Base-by-base conservation (phyloP, 345 rosid genomes). In the Salix arbutifolia region DNA sequence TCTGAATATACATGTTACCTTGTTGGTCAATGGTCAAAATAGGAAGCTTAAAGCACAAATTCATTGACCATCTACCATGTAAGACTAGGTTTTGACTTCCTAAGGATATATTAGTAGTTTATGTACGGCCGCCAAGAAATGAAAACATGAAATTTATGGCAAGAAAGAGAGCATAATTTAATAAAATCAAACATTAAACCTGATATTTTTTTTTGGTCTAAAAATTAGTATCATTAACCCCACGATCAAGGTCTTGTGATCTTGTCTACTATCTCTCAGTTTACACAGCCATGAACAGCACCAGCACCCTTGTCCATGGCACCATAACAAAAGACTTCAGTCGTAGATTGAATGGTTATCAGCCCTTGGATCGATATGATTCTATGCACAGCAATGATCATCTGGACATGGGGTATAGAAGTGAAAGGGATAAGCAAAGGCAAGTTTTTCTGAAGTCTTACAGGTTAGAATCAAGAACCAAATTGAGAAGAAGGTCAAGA, bases 371-470 rank as follows among this genome's bases (percentile, higher is more conserved):
- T 37, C 40, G 42, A n/a, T n/a, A 46, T 19, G n/a, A 48, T 7
- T 26, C 16, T 12, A 2, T 26, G 67, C 26, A 9, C 14, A 18
- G 1, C 7, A 40, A 13, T 18, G 40, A 67, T n/a, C 56, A 19
- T n/a, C 42, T 13, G 42, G 52, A 42, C 0, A 21, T 16, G 69
- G 83, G 86, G 16, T 76, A 80, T 56, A 79, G 87, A 65, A 75
- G 79, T 9, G 80, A 75, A 69, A 79, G 88, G 76, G 89, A 88
- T 0, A 88, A 56, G 83, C 85, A 85, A 17, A 78, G 91, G 82
- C 89, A 68, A 80, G 79, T 87, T 21, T 88, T 84, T 48, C 82
- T 90, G 28, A 85, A 74, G 9, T 84, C 88, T 0, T 90, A 88
- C 79, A 85, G 75, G 80, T 69, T 90, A 66, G 69, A 85, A 2